phyloP scores from a whole-genome alignment of 2,329 filamentous ascomycete species.

The Alternaria ethzedia region DNA sequence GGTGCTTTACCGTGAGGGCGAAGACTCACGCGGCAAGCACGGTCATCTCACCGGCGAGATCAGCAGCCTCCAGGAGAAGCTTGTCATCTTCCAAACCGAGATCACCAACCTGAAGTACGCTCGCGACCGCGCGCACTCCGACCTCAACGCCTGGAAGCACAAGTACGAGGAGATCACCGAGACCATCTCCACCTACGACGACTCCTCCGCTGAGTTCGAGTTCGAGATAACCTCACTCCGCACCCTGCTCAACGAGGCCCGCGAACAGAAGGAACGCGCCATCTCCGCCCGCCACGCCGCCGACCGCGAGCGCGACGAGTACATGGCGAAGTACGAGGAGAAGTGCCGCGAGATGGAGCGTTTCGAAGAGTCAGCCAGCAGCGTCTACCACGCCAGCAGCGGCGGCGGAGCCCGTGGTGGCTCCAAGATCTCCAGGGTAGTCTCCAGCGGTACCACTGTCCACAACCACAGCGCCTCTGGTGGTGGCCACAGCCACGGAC shows the following conservation, averaged over 20 bases:
- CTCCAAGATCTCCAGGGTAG: slow-evolving; percentile 12
- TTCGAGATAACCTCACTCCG: slow-evolving; percentile 32
- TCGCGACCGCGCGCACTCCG: slow-evolving; percentile 25
- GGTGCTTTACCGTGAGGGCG: slow-evolving; percentile 21
- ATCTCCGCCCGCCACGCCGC: slow-evolving; percentile 28
- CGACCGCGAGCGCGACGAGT: slow-evolving; percentile 33
- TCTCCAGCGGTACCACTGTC: slow-evolving; percentile 21
- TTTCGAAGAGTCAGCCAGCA: slow-evolving; percentile 24
- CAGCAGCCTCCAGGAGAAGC: slow-evolving; percentile 18
- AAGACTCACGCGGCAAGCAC: slow-evolving; percentile 25
- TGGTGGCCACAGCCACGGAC: not conserved
- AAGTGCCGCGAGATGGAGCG: slow-evolving; percentile 34
- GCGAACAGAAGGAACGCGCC: slow-evolving; percentile 33
- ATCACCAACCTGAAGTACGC: slow-evolving; percentile 25
- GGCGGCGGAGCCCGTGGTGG: slow-evolving; percentile 5
- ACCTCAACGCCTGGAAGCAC: slow-evolving; percentile 29
- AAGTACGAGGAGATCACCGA: slow-evolving; percentile 33
- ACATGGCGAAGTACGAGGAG: slow-evolving; percentile 30
- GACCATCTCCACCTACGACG: slow-evolving; percentile 28
- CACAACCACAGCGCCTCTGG: slow-evolving; percentile 17
- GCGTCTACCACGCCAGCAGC: slow-evolving; percentile 18
- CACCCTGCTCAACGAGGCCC: slow-evolving; percentile 27
- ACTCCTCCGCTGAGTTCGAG: slow-evolving; percentile 28
- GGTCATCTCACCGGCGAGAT: slow-evolving; percentile 20
- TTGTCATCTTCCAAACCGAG: slow-evolving; percentile 27